Evolutionary conservation across 345 rosid genomes (phyloP), one percentile per base, ranked within the genome.

Genomic region (Combretum micranthum): DNA sequence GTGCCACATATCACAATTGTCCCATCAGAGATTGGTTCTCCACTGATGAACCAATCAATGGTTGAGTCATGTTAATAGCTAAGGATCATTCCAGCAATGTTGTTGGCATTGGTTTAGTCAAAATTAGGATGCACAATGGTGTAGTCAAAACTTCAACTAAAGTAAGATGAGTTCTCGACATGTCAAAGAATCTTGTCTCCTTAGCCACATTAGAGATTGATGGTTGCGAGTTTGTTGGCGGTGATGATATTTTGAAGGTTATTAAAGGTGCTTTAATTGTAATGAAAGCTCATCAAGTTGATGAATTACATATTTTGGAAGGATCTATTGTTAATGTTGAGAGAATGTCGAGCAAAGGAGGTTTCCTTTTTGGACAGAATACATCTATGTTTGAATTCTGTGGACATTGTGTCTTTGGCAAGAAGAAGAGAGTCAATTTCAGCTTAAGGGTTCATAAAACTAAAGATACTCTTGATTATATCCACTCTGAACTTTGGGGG

Each of bases 1-100:
- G 1, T 1, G 26, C 46, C 20, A 16, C 63, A 8, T 49, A 23
- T 10, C 56, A 60, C 19, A 60, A 47, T 42, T 62, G 51, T 62
- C 19, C 57, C 25, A 13, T 39, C 16, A 8, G 1, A 2, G 13
- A 56, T 43, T 20, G 5, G 16, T 56, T 56, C n/a, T 13, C 49
- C 16, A 39, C 1, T 2, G n/a, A 56, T 39, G 14, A 60, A 20
- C 13, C 14, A n/a, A 3, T 47, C 4, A 5, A 25, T 5, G 17
- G 12, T 47, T 20, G n/a, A 47, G 55, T 37, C 5, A 16, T 50
- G 48, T 26, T 49, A 12, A 49, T 60, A 26, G 63, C 3, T 20
- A 60, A 60, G 6, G 19, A 39, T 39, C 15, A 15, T 15, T 12
- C 44, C 5, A 42, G 65, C 16, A 60, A 60, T 9, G 20, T 13